Evolutionary conservation across 2,329 filamentous ascomycete species (phyloP).

Genomic region (Ceratocystis papillata): DNA sequence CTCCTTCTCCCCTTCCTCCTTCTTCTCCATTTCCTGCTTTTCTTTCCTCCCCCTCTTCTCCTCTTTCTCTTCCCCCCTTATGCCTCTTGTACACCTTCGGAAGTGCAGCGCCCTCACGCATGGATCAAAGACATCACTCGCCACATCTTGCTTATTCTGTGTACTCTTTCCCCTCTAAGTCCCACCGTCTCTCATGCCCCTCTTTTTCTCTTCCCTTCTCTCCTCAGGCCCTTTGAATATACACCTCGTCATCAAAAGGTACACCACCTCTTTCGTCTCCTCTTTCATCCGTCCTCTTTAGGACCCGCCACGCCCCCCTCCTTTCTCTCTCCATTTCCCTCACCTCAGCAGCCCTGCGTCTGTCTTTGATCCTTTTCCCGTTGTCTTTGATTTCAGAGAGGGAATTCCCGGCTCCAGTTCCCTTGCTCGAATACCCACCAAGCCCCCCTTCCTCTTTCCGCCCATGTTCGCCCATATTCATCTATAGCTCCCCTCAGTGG

Average conservation of each 20-base stretch:
- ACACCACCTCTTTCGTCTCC: background rate
- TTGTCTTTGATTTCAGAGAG: background rate
- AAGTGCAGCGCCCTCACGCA: slow-evolving; percentile 15
- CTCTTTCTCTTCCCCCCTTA: background rate
- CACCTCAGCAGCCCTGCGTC: background rate
- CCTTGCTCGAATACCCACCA: background rate
- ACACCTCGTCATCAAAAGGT: background rate
- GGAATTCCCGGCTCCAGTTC: slow-evolving; percentile 5
- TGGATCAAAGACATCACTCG: slow-evolving; percentile 18
- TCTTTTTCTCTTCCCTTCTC: background rate
- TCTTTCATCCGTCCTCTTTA: background rate
- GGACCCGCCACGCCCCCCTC: background rate
- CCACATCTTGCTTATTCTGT: slow-evolving; percentile 19
- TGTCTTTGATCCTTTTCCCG: background rate
- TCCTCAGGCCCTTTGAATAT: background rate
- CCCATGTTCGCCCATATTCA: no score
- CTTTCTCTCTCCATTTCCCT: background rate
- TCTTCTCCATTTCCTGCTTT: background rate
- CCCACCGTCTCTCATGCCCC: background rate
- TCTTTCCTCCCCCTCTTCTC: slow-evolving; percentile 3
- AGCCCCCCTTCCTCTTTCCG: background rate
- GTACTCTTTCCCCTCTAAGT: slow-evolving; percentile 2
- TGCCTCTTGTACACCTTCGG: slow-evolving; percentile 1
- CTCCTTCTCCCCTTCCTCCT: background rate
- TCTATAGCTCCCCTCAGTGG: background rate